Evolutionary conservation across 345 rosid species (phyloP).

Genomic region (Lenwebbia sp.): DNA sequence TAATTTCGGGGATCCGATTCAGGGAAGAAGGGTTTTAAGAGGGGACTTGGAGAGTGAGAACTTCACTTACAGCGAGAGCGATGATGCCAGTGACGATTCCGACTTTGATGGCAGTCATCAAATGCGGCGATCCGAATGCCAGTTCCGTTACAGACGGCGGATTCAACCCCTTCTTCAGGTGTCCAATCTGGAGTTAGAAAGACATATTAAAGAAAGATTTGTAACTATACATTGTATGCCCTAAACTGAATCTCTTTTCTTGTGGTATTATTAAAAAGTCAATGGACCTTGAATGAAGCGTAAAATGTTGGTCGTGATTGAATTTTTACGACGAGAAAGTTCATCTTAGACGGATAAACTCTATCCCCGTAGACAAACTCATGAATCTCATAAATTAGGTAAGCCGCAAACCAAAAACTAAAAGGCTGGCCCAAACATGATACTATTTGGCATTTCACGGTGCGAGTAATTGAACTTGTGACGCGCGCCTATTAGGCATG

Average conservation of each 20-base stretch:
- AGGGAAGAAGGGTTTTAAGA: not conserved
- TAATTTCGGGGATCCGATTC: not conserved
- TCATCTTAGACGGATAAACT: not conserved
- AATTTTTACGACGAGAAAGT: not conserved
- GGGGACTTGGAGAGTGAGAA: not conserved
- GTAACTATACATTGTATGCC: not conserved
- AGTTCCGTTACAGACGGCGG: conserved; percentile 61
- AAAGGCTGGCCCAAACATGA: not conserved
- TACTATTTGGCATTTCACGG: not conserved
- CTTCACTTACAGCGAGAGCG: conserved; percentile 69
- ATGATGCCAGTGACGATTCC: conserved; percentile 82
- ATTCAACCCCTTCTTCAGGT: conserved; percentile 76
- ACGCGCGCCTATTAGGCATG: not conserved
- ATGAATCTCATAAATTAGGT: not conserved
- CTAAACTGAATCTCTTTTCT: not conserved
- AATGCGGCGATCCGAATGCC: conserved; percentile 54
- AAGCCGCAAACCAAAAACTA: not conserved
- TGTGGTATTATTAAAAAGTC: not conserved
- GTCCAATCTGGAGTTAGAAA: conserved; percentile 50
- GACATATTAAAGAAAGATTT: not conserved
- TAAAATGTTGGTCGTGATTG: not conserved
- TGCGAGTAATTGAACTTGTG: not conserved
- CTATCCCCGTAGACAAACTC: not conserved
- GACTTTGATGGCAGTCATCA: conserved; percentile 50
- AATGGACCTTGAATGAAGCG: not conserved